Base-by-base conservation (phyloP, 345 rosid genomes). In the Populus simonii region DNA sequence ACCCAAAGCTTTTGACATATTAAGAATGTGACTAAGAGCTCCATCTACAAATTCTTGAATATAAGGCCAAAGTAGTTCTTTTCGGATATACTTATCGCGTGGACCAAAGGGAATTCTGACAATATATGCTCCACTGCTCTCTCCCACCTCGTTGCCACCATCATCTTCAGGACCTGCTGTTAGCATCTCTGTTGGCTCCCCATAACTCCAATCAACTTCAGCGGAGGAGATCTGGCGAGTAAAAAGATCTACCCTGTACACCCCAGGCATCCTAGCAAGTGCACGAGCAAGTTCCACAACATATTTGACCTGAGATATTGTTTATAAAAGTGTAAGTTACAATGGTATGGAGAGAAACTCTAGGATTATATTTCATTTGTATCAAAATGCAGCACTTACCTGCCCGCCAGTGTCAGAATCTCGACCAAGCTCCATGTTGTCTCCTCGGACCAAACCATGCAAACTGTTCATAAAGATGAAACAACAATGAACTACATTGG, bases 361-460 rank as follows among this genome's bases (percentile, higher is more conserved):
- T 18, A 55, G 18, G 23, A 55, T 55, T 55, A 22, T 55, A 4
- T 8, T 55, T 49, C 35, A 29, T 17, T 47, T 36, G 51, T 61
- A 38, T 10, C 11, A 71, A 72, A 47, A 63, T 38, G 69, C 53
- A 76, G 11, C 51, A 72, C 33, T 65, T 87, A 95, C 98, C 92
- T 96, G 99, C 79, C 98, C 98, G 57, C 99, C 99, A 1, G 99
- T 96, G 83, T 93, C 99, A 9, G 98, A 96, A 86, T 95, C 99
- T 41, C 99, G 86, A 72, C 99, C 99, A 74, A 95, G 99, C 88
- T 95, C 99, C 99, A 95, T 95, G 71, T 93, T 89, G 39, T 95
- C 99, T 68, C 97, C 98, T 63, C 98, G 98, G 70, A 95, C 94
- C 85, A 95, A 78, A 23, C 99, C 99, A 74, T 95, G 99, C 84